Evolutionary conservation across 441 rosid genomes (phyloP), one percentile per base, ranked within the genome.

Genomic region (Breynia disticha): DNA sequence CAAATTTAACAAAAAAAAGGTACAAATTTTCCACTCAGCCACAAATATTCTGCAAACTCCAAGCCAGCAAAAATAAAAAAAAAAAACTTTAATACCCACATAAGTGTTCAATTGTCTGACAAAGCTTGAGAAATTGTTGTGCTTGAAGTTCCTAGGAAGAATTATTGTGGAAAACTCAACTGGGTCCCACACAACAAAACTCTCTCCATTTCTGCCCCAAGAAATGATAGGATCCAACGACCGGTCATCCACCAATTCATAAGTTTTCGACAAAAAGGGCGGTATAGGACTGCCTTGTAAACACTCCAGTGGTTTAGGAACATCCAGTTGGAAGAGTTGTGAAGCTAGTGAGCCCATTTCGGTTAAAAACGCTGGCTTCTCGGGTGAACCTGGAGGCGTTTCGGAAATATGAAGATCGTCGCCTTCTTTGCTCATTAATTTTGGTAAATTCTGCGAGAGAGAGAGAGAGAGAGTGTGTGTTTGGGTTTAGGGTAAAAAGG

Each of bases 71-170:
- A 61, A 32, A 16, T 17, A 52, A 17, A 19, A 45, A 45, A 44
- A 21, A 19, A 56, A 56, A 51, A 60, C 64, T 55, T 64, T 46
- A 67, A 79, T 87, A 72, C 91, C 82, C 76, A 91, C 98, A 75
- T 91, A 91, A 67, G 97, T 91, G 35, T 91, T 91, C 62, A 91
- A 91, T 67, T 91, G 98, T 42, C 97, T 89, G 42, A 91, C 98
- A 56, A 91, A 91, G 70, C 97, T 88, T 5, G 98, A 91, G 83
- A 91, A 91, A 37, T 91, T 91, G 54, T 91, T 91, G 52, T 91
- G 98, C 72, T 91, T 91, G 77, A 91, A 91, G 68, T 88, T 79
- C 22, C 84, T 79, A 0, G 98, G 97, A 20, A 91, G 93, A 65
- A 91, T 75, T 66, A 80, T 77, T 44, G 95, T 75, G 0, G 94